Evolutionary conservation across 495 filamentous ascomycete genomes (phyloP).

Genomic region (Xylaria sp.): DNA sequence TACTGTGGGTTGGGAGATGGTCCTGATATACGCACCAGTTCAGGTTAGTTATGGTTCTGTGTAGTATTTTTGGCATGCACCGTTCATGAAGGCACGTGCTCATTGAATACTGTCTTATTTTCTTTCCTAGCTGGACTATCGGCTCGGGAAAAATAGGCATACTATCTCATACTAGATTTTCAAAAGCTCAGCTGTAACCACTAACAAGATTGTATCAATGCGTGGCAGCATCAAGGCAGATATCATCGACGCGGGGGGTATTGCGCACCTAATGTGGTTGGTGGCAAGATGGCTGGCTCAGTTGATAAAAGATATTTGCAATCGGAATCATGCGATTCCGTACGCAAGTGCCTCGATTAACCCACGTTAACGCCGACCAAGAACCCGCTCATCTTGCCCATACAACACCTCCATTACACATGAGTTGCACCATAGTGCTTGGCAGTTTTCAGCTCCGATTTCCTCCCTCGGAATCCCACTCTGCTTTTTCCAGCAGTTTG

Average conservation of each 20-base stretch:
- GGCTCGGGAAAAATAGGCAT: neutral
- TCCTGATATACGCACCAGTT: neutral
- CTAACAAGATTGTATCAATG: neutral
- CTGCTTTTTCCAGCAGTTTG: neutral
- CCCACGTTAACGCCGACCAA: constrained; percentile 1
- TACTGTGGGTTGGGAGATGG: neutral
- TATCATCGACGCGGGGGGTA: neutral
- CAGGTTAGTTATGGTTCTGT: neutral
- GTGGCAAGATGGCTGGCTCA: constrained; percentile 3
- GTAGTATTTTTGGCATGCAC: constrained; percentile 5
- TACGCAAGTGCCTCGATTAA: neutral
- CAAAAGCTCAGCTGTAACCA: neutral
- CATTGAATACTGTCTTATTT: neutral
- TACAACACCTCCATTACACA: neutral
- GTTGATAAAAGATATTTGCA: neutral
- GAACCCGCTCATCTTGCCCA: neutral
- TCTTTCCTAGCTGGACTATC: neutral
- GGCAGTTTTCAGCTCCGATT: constrained; percentile 23
- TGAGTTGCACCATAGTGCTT: constrained; percentile 18
- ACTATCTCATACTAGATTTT: neutral
- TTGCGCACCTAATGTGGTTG: neutral
- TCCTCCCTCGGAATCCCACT: neutral
- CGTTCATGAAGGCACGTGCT: constrained; percentile 11
- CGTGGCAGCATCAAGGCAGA: neutral
- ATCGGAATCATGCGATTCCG: neutral